phyloP scores from a whole-genome alignment of 1,284 basidiomycete species.

The Ganoderma lucidum region DNA sequence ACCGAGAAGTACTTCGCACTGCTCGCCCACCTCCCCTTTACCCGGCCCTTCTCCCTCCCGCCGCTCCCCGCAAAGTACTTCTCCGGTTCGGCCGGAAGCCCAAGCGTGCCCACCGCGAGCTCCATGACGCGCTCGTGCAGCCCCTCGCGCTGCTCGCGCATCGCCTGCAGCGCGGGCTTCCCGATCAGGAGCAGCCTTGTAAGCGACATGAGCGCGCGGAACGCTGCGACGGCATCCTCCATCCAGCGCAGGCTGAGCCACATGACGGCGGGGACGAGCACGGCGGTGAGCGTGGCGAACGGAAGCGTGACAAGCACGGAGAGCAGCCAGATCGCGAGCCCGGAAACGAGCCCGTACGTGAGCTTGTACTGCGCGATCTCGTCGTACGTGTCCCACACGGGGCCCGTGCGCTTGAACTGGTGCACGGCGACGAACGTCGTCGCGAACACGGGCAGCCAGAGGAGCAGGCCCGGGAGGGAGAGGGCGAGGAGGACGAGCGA shows the following conservation, averaged over 20 bases:
- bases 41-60: conserved; percentile 72
- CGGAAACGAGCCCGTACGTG: conserved; percentile 79
- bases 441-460: conserved; percentile 82
- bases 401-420: conserved; percentile 79
- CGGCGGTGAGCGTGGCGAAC: conserved; percentile 59
- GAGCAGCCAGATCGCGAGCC: conserved; percentile 67
- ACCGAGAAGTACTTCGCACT: conserved; percentile 81
- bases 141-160: conserved; percentile 60
- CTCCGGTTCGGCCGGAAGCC: conserved; percentile 75
- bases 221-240: conserved; percentile 81
- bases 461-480: conserved; percentile 80
- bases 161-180: conserved; percentile 56
- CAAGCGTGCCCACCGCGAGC: conserved; percentile 66
- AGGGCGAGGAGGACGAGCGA: conserved; percentile 71
- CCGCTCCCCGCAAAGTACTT: conserved; percentile 63
- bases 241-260: conserved; percentile 89
- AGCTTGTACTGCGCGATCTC: conserved; percentile 92
- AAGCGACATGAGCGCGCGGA: conserved; percentile 74
- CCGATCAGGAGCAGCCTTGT: conserved; percentile 71
- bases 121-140: conserved; percentile 70
- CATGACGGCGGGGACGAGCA: conserved; percentile 77
- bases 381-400: conserved; percentile 83
- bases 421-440: conserved; percentile 71
- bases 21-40: conserved; percentile 71
- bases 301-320: conserved; percentile 66